Conservation (phyloP, 441 rosid genomes). For the Corymbia citriodora region DNA sequence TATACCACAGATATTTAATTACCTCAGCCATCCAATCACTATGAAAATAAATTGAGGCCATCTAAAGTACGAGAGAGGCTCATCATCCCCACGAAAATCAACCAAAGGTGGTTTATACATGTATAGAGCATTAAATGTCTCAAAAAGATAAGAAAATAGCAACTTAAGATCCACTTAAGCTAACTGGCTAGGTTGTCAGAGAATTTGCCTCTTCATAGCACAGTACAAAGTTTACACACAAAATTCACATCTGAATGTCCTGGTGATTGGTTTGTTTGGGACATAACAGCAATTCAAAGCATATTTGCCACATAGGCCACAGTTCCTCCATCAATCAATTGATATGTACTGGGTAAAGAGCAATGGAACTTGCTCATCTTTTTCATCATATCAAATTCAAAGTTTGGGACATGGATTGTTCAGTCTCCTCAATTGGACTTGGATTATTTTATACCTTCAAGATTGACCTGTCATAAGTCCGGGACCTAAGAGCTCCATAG, state of each 20-base stretch:
- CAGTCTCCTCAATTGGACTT: background rate
- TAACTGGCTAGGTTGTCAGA: background rate
- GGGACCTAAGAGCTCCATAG: slow-evolving; percentile 91
- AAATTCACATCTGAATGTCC: background rate
- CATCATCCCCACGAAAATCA: background rate
- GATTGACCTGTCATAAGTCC: slow-evolving; percentile 83
- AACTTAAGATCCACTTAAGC: background rate
- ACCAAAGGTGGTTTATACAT: background rate
- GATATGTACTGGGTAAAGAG: background rate
- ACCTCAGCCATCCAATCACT: background rate
- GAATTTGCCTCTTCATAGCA: background rate
- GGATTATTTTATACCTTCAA: slow-evolving; percentile 40
- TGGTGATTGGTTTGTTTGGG: background rate
- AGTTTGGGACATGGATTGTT: background rate
- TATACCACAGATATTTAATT: background rate
- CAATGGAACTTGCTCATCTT: background rate
- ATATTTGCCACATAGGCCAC: background rate
- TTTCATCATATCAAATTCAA: background rate
- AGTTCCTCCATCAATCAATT: background rate
- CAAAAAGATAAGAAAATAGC: background rate
- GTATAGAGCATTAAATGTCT: background rate
- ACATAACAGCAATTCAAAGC: background rate
- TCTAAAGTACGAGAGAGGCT: background rate
- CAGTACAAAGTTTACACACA: background rate
- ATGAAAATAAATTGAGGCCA: background rate